Conservation (phyloP, 805 yeast genomes). For the Suhomyces faveliae region DNA sequence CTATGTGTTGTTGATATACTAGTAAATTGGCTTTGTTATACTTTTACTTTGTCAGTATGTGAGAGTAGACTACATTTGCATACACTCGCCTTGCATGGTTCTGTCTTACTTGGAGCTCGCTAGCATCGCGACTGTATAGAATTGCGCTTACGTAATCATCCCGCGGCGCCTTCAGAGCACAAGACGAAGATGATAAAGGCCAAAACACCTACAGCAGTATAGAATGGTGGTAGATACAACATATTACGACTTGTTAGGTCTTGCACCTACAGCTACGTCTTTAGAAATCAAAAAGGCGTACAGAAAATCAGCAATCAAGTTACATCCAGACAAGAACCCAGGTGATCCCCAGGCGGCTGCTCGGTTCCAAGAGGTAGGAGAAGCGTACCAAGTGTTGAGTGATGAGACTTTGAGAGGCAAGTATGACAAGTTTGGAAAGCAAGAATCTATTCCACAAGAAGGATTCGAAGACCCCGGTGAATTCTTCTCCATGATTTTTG, state of each 20-base stretch:
- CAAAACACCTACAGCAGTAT: neutral
- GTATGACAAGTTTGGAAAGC: conserved; percentile 76
- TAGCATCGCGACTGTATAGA: neutral
- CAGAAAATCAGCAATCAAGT: conserved; percentile 42
- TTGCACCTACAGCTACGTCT: conserved; percentile 37
- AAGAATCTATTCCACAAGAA: conserved; percentile 64
- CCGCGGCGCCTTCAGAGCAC: neutral
- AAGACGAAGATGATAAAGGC: neutral
- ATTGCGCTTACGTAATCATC: neutral
- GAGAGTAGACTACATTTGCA: too few species aligned
- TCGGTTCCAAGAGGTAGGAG: conserved; percentile 48
- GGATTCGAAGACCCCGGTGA: conserved; percentile 69
- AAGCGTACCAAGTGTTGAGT: conserved; percentile 77
- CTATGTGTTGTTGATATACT: too few species aligned
- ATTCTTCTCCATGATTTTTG: conserved; percentile 70
- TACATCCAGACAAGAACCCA: conserved; percentile 49
- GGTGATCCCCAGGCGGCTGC: conserved; percentile 45
- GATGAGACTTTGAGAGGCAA: conserved; percentile 61
- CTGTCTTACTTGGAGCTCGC: neutral
- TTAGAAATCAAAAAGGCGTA: conserved; percentile 46
- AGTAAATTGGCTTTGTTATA: too few species aligned
- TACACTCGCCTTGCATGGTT: too few species aligned
- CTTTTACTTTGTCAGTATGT: too few species aligned
- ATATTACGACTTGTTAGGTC: conserved; percentile 39
- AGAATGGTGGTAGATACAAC: conserved; percentile 46